Conservation (phyloP, 1,284 basidiomycete species). For the Rhodotorula sp. region DNA sequence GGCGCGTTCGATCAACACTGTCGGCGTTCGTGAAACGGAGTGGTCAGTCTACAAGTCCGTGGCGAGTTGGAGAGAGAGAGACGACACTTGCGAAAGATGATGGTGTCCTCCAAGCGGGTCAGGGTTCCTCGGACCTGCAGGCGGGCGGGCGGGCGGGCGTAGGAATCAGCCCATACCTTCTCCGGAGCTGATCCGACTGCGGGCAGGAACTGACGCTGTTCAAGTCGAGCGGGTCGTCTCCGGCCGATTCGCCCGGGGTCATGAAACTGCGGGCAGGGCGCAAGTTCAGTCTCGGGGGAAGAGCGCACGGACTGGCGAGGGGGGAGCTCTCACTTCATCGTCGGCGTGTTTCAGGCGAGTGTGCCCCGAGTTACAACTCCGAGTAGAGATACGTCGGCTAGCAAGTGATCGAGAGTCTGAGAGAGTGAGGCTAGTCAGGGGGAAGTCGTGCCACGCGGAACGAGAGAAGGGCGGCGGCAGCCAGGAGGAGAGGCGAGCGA, state of each 20-base stretch:
- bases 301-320: neutral
- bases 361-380: no score
- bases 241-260: slow-evolving; percentile 10
- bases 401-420: no score
- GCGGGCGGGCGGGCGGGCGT: slow-evolving; percentile 60
- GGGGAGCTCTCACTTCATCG: neutral
- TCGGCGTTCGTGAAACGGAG: no score
- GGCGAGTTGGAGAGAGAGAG: no score
- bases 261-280: slow-evolving; percentile 23
- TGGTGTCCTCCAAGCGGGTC: slow-evolving; percentile 91
- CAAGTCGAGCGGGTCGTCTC: slow-evolving; percentile 34
- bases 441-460: neutral
- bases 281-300: neutral
- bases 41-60: neutral
- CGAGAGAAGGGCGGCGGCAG: neutral
- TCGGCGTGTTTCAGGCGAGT: neutral
- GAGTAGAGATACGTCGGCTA: no score
- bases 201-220: slow-evolving; percentile 21
- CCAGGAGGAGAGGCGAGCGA: no score
- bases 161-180: neutral
- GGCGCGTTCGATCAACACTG: slow-evolving; percentile 87
- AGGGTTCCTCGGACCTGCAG: slow-evolving; percentile 78
- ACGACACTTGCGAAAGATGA: slow-evolving; percentile 72
- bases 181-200: neutral
- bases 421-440: neutral